These are phyloP conservation scores for Pseudocercospora cruenta DNA, from an alignment of 2,329 filamentous ascomycete species.

Conservation along the genomic window DNA sequence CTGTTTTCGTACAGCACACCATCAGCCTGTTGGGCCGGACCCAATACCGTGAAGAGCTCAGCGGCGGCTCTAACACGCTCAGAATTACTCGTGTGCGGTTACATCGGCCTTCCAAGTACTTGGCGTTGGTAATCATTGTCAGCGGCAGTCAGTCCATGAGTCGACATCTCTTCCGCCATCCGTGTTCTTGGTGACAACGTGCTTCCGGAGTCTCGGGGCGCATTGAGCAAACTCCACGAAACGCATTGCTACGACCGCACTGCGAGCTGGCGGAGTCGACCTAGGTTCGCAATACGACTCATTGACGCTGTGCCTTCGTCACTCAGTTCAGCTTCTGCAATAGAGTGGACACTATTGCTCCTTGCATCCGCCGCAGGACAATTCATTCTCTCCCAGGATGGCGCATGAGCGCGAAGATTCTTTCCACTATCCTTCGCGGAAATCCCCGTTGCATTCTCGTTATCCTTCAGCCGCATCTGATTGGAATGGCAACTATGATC, in stretches of 20 bases:
- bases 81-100: constrained; percentile 10
- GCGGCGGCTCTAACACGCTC: constrained; percentile 4
- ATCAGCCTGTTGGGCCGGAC: not conserved
- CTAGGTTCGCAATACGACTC: not conserved
- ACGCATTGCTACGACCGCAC: not conserved
- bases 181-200: constrained; percentile 3
- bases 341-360: not conserved
- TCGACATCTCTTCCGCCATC: not conserved
- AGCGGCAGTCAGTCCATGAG: not conserved
- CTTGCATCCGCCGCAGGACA: not conserved
- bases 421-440: constrained; percentile 25
- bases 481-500: constrained; percentile 25
- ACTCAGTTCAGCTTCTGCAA: not conserved
- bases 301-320: not conserved
- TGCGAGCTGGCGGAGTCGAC: constrained; percentile 17
- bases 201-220: not conserved
- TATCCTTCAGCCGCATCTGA: constrained; percentile 25
- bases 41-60: constrained; percentile 2
- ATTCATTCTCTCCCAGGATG: constrained; percentile 17
- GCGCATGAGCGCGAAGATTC: constrained; percentile 23
- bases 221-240: not conserved
- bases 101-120: constrained; percentile 1
- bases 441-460: constrained; percentile 27
- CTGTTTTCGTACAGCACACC: constrained; percentile 12
- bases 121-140: not conserved